A percentile compares a stretch with the other conserved stretches of the same genome.
Evolutionary conservation across 2,329 filamentous ascomycete genomes (phyloP).

Genomic region (Aspergillus sojae): DNA sequence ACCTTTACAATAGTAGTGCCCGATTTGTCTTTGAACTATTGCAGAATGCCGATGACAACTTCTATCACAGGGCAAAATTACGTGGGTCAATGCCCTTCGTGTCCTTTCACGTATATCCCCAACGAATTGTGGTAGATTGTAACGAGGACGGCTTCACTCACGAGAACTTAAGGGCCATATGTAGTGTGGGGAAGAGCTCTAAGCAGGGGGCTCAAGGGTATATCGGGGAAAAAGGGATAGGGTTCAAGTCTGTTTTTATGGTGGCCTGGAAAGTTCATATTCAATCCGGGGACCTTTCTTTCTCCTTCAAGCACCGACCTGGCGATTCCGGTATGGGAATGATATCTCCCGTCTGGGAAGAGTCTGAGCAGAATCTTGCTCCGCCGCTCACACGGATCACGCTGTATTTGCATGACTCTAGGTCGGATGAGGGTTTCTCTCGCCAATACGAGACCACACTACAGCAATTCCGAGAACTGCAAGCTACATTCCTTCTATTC

Average conservation of each 20-base stretch:
- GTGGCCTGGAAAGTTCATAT: slow-evolving; percentile 41
- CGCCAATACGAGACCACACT: slow-evolving; percentile 11
- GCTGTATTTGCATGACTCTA: slow-evolving; percentile 25
- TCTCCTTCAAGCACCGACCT: slow-evolving; percentile 38
- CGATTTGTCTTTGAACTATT: slow-evolving; percentile 38
- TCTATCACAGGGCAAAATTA: slow-evolving; percentile 25
- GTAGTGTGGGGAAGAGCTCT: slow-evolving; percentile 38
- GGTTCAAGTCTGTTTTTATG: slow-evolving; percentile 42
- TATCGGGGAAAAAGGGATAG: slow-evolving; percentile 40
- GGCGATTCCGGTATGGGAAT: slow-evolving; percentile 54
- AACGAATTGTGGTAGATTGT: slow-evolving; percentile 46
- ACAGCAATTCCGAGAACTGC: slow-evolving; percentile 31
- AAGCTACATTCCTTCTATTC: slow-evolving; percentile 48
- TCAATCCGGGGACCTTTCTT: slow-evolving; percentile 43
- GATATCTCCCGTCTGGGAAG: slow-evolving; percentile 47
- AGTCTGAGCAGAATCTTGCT: slow-evolving; percentile 2
- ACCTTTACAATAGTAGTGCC: slow-evolving; percentile 24
- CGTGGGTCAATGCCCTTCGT: slow-evolving; percentile 19
- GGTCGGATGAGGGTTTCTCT: slow-evolving; percentile 30
- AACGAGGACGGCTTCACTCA: slow-evolving; percentile 48
- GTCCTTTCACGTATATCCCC: slow-evolving; percentile 22
- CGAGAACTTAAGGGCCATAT: slow-evolving; percentile 42
- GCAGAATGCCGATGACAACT: slow-evolving; percentile 50
- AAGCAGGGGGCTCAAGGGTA: slow-evolving; percentile 34
- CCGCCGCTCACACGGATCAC: slow-evolving; percentile 40